Conservation (phyloP, 78 protist genomes). For the Goniomonas avonlea region DNA sequence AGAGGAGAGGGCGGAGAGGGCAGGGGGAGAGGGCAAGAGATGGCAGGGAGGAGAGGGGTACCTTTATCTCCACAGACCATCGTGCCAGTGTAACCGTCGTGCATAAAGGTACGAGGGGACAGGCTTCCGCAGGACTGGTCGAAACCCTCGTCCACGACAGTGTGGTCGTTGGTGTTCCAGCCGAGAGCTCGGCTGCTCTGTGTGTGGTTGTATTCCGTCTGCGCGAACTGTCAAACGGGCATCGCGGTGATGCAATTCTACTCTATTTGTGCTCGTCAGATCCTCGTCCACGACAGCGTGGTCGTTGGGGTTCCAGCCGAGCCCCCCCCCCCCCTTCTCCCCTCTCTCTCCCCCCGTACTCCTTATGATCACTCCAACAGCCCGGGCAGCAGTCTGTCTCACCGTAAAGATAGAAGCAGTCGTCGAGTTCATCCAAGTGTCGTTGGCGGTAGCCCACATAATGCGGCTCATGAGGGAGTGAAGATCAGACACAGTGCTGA, state of each 20-base stretch:
- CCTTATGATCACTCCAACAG: no score
- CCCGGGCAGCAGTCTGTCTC: no score
- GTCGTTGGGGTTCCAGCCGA: no score
- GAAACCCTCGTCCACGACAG: constrained; percentile 37
- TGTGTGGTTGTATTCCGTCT: constrained; percentile 49
- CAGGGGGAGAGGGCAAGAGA: no score
- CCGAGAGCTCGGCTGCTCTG: constrained; percentile 56
- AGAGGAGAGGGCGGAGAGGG: no score
- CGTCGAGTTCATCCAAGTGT: constrained; percentile 45
- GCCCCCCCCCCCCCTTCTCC: no score
- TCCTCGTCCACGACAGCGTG: no score
- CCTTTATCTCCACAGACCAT: constrained; percentile 62
- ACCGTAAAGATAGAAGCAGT: constrained; percentile 46
- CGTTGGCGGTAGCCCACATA: constrained; percentile 19
- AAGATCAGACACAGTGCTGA: constrained; percentile 49
- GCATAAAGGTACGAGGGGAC: constrained; percentile 58
- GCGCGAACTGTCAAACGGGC: no score
- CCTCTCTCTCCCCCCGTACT: no score
- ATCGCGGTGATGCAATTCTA: no score
- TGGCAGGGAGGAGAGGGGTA: no score
- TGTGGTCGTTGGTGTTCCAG: constrained; percentile 48
- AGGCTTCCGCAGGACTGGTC: constrained; percentile 42
- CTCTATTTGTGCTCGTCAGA: no score
- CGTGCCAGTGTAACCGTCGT: constrained; percentile 75
- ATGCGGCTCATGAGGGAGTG: constrained; percentile 12